Evolutionary conservation across 331 rosid genomes (phyloP), one percentile per base, ranked within the genome.

Genomic region (Spiraea crenata): DNA sequence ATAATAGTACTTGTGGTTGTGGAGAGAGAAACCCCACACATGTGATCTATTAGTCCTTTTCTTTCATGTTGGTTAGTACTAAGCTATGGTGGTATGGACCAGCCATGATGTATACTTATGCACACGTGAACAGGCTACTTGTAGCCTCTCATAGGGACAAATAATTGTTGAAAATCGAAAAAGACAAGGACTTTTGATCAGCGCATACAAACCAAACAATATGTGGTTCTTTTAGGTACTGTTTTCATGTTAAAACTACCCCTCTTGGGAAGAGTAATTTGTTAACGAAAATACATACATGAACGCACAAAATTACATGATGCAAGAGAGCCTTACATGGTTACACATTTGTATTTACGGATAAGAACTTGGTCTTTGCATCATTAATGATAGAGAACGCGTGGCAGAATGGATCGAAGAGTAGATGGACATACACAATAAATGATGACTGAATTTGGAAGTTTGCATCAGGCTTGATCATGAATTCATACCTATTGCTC

Each of bases 41-140:
- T 15, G 66, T 61, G 66, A 61, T 11, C 6, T 14, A 14, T 31
- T 71, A 16, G 56, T 63, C 77, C 37, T 63, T 50, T 70, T 45
- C 65, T 52, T 65, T 68, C 35, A 5, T 60, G 63, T 59, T 59
- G 44, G 46, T 19, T 59, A 7, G 9, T 15, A 1, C 17, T 57
- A 75, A 51, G 74, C 66, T 14, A 48, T 19, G 48, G 17, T 45
- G 41, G 5, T 13, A 7, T 40, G 5, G 1, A 9, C 4, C 65
- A 13, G 48, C 13, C 80, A 70, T 78, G 91, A 87, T 72, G 76
- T 71, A 40, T 68, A 63, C 71, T 61, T 63, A 25, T 76, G 48
- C 60, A 1, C 89, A 65, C 81, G 95, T 88, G 91, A 86, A 41
- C 69, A 42, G 68, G 56, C 81, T 48, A 72, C 17, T 65, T 67